Evolutionary conservation across 257 asterid species (phyloP).

Genomic region (Jacaranda copaia): DNA sequence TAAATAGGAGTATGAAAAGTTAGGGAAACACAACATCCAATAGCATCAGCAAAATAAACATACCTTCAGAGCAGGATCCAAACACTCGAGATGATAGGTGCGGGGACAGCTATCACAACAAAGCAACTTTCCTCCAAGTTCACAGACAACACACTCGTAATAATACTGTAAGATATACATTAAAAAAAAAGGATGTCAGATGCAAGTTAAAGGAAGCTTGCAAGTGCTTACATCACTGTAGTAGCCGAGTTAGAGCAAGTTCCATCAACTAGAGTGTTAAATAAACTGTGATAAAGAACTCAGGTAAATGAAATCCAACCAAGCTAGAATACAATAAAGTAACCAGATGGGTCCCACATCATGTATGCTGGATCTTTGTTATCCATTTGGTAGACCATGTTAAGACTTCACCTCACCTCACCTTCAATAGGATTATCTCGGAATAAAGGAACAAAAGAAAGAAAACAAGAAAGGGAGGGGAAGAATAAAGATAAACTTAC

Average conservation of each 20-base stretch:
- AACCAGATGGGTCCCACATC: slow-evolving; percentile 10
- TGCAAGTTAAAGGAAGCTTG: slow-evolving; percentile 37
- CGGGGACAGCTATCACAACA: slow-evolving; percentile 89
- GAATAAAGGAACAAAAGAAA: slow-evolving; percentile 10
- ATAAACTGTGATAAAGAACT: slow-evolving; percentile 20
- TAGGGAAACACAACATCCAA: slow-evolving; percentile 6
- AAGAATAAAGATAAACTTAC: slow-evolving; percentile 47
- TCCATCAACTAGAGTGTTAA: not conserved
- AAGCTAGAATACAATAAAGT: not conserved
- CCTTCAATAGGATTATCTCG: slow-evolving; percentile 1
- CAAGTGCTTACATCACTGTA: slow-evolving; percentile 24
- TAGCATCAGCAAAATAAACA: slow-evolving; percentile 29
- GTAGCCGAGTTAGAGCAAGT: slow-evolving; percentile 26
- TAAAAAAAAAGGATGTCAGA: slow-evolving; percentile 29
- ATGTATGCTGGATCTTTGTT: slow-evolving; percentile 15
- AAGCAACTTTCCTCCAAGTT: slow-evolving; percentile 81
- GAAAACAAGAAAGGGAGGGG: slow-evolving; percentile 9
- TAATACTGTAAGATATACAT: slow-evolving; percentile 69
- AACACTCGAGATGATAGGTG: slow-evolving; percentile 76
- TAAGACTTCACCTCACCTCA: slow-evolving; percentile 1
- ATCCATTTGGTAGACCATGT: slow-evolving; percentile 3
- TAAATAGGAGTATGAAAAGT: slow-evolving; percentile 25
- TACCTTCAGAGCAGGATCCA: slow-evolving; percentile 92
- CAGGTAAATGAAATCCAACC: too few species aligned
- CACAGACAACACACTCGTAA: slow-evolving; percentile 85